Conservation (phyloP, 2,329 filamentous ascomycete genomes). For the Aspergillus felis region DNA sequence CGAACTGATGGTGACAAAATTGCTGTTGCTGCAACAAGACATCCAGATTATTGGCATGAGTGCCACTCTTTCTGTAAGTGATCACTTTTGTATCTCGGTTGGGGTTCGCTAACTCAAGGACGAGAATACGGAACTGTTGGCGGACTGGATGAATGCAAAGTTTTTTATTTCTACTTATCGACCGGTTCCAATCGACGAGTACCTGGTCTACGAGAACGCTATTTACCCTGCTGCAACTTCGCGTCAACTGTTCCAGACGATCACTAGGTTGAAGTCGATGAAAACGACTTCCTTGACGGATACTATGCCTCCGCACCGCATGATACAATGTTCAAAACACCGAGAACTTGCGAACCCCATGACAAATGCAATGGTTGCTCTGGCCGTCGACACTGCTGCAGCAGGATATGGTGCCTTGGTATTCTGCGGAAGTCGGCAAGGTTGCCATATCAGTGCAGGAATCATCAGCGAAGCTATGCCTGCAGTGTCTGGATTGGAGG, state of each 20-base stretch:
- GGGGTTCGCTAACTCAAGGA: conserved; percentile 8
- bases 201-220: conserved; percentile 66
- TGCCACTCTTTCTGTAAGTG: conserved; percentile 65
- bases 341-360: conserved; percentile 63
- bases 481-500: conserved; percentile 43
- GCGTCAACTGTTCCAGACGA: conserved; percentile 55
- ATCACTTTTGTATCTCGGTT: background rate
- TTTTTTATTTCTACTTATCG: conserved; percentile 70
- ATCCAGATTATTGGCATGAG: conserved; percentile 77
- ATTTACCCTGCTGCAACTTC: conserved; percentile 63
- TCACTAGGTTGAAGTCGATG: conserved; percentile 45
- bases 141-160: conserved; percentile 66
- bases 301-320: conserved; percentile 34
- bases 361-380: conserved; percentile 65
- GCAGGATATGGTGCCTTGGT: conserved; percentile 68
- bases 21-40: conserved; percentile 63
- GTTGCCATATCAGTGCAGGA: conserved; percentile 65
- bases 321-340: conserved; percentile 54
- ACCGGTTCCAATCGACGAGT: conserved; percentile 71
- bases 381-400: conserved; percentile 65
- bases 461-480: conserved; percentile 66
- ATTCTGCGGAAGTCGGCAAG: conserved; percentile 66
- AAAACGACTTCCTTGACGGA: conserved; percentile 28
- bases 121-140: conserved; percentile 66
- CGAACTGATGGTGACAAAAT: conserved; percentile 69